phyloP scores from a whole-genome alignment of 176 grass and related monocot genomes.

The Lolium multiflorum region DNA sequence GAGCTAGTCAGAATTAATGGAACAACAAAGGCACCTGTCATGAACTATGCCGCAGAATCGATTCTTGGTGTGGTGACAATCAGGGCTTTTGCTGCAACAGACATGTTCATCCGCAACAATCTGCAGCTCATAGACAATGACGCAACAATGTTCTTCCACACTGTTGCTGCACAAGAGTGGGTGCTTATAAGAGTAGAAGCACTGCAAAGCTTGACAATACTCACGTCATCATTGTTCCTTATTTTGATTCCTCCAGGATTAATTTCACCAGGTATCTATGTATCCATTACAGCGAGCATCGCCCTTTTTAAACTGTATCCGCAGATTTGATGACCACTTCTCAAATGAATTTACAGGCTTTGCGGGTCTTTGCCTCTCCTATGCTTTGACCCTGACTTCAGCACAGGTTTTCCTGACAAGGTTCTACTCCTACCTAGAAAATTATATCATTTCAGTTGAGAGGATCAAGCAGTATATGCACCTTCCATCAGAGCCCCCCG shows the following conservation, averaged over 20 bases:
- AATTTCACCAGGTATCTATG: slow-evolving; percentile 74
- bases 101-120: slow-evolving; percentile 73
- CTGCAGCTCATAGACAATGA: slow-evolving; percentile 81
- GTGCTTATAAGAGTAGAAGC: slow-evolving; percentile 89
- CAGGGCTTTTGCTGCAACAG: slow-evolving; percentile 63
- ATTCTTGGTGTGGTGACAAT: slow-evolving; percentile 80
- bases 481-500: slow-evolving; percentile 72
- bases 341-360: slow-evolving; percentile 66
- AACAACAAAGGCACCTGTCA: slow-evolving; percentile 90
- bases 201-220: slow-evolving; percentile 76
- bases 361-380: slow-evolving; percentile 90
- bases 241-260: slow-evolving; percentile 70
- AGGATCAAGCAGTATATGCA: slow-evolving; percentile 92
- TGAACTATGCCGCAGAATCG: slow-evolving; percentile 89
- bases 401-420: slow-evolving; percentile 77
- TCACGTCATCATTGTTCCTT: slow-evolving; percentile 75
- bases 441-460: slow-evolving; percentile 87
- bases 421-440: slow-evolving; percentile 86
- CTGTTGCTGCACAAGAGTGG: slow-evolving; percentile 87
- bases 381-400: slow-evolving; percentile 66
- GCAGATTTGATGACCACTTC: slow-evolving; percentile 19
- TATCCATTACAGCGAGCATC: neutral
- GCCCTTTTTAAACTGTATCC: slow-evolving; percentile 19
- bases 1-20: slow-evolving; percentile 96
- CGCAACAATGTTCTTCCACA: slow-evolving; percentile 86